Base-by-base conservation (phyloP, 2,329 filamentous ascomycete genomes). In the Penicillium sp. region DNA sequence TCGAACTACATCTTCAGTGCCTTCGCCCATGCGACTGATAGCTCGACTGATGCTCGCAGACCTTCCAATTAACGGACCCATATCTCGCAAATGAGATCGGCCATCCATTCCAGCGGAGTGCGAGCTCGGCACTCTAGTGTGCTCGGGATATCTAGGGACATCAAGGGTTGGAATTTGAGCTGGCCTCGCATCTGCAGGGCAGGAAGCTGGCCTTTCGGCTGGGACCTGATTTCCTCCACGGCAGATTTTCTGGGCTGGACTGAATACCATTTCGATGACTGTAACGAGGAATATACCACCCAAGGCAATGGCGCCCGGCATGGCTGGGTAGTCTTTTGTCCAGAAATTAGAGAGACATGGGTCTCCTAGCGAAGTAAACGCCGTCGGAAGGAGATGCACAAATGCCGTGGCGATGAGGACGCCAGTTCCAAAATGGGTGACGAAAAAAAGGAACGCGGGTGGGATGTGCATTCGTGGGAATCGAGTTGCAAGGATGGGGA, bases 321-420 rank as follows among this genome's bases (percentile, higher is more conserved):
- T 79, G 7, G 78, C 76, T 9, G 76, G 75, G 59, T 79, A 81
- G 47, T 77, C 70, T 2, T 72, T 66, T 31, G 73, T 79, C 76
- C 78, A 79, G 62, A 80, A 79, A 25, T 65, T 59, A 0, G 77
- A 74, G 23, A 80, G 68, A 66, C 87, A 90, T 43, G 87, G 87
- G 66, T 70, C 57, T 27, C 65, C 58, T 25, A 70, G 55, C 1
- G 66, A 65, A 13, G 61, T 65, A 40, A 90, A 90, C 0, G 87
- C 87, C 27, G 84, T 89, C 53, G 85, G 87, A 4, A 88, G 81
- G 13, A 89, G 79, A 75, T 93, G 90, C 27, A 93, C 89, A 68
- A 94, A 94, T 54, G 90, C 90, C 1, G 90, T 94, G 11, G 91
- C 90, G 60, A 94, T 87, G n/a, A 94, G 79, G 21, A 94, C 91